Conservation (phyloP, 441 rosid genomes). For the Croton setiger region DNA sequence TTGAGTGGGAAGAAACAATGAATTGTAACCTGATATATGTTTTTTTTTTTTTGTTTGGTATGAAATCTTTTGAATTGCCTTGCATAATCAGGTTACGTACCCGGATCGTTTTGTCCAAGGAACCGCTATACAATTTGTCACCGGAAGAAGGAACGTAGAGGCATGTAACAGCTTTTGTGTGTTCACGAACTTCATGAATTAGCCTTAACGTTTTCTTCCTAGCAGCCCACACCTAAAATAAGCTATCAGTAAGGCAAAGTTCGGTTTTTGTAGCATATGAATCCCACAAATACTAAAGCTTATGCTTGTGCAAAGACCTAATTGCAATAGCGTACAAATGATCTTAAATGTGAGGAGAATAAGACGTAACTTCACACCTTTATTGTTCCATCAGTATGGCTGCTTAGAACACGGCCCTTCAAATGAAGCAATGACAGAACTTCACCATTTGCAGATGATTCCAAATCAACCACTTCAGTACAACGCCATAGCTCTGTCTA, state of each 20-base stretch:
- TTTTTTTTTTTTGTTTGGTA: neutral
- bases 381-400: slow-evolving; percentile 72
- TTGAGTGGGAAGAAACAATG: neutral
- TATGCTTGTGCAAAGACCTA: neutral
- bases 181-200: slow-evolving; percentile 55
- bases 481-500: slow-evolving; percentile 67
- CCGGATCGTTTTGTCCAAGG: slow-evolving; percentile 63
- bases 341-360: neutral
- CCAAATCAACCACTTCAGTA: slow-evolving; percentile 38
- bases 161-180: slow-evolving; percentile 56
- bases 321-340: neutral
- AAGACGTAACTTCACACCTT: slow-evolving; percentile 37
- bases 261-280: neutral
- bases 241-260: neutral
- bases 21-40: neutral
- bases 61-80: neutral
- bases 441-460: slow-evolving; percentile 49
- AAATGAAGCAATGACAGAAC: slow-evolving; percentile 45
- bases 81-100: slow-evolving; percentile 29
- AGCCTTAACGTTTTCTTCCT: slow-evolving; percentile 44
- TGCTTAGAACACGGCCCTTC: slow-evolving; percentile 46
- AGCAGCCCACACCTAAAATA: slow-evolving; percentile 50
- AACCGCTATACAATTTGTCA: slow-evolving; percentile 58
- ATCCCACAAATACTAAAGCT: neutral
- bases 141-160: slow-evolving; percentile 44